Evolutionary conservation across 176 grass and related monocot species (phyloP).

Genomic region (Triticum timopheevii): DNA sequence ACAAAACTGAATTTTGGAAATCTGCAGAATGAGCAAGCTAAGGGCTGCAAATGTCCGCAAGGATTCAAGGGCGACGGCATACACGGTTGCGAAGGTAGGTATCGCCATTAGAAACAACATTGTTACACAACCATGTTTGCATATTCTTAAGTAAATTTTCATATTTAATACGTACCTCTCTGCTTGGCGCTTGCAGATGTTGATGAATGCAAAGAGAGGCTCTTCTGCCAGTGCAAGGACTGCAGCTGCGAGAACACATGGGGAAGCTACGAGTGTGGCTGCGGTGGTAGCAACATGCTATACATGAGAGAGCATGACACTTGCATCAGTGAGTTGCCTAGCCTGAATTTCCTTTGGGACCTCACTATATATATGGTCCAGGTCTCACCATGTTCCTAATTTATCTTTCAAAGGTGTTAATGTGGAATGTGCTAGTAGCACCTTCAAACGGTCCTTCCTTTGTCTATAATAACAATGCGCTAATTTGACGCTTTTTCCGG

Average conservation of each 20-base stretch:
- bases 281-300: slow-evolving; percentile 50
- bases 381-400: neutral
- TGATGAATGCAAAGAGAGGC: slow-evolving; percentile 83
- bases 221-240: slow-evolving; percentile 68
- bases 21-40: slow-evolving; percentile 56
- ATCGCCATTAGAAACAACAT: neutral
- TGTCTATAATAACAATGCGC: neutral
- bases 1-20: slow-evolving; percentile 14
- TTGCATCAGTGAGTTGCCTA: slow-evolving; percentile 71
- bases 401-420: neutral
- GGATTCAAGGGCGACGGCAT: slow-evolving; percentile 78
- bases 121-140: neutral
- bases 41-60: slow-evolving; percentile 77
- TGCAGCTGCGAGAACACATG: slow-evolving; percentile 80
- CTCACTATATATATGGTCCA: neutral
- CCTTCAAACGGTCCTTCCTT: neutral
- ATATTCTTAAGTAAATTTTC: neutral
- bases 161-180: neutral
- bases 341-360: neutral
- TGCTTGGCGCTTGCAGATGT: slow-evolving; percentile 50
- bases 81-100: slow-evolving; percentile 81
- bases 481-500: neutral
- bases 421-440: neutral
- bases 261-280: slow-evolving; percentile 87
- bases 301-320: slow-evolving; percentile 92